Conservation (phyloP, 2,329 filamentous ascomycete genomes). For the Diaporthe sp. region DNA sequence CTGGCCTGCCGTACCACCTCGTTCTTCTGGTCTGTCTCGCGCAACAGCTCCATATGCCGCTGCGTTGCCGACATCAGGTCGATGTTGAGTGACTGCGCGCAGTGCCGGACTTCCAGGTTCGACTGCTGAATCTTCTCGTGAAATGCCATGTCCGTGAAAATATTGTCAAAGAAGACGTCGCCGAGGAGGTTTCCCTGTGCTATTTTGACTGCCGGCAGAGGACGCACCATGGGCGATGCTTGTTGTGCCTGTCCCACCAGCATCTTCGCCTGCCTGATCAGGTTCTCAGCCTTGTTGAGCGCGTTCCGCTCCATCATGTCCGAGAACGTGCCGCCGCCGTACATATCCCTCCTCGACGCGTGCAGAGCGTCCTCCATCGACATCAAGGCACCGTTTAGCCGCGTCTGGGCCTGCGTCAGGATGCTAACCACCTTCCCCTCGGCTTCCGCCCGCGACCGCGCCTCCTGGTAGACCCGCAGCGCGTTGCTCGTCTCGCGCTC, state of each 20-base stretch:
- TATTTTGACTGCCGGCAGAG: conserved; percentile 58
- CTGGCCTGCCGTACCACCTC: conserved; percentile 52
- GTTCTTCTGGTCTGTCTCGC: conserved; percentile 51
- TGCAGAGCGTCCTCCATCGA: conserved; percentile 59
- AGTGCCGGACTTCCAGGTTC: conserved; percentile 53
- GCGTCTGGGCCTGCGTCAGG: conserved; percentile 56
- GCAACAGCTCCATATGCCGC: conserved; percentile 48
- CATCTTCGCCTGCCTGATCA: conserved; percentile 57
- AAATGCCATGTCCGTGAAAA: conserved; percentile 66
- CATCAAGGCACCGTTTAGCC: conserved; percentile 52
- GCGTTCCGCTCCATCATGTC: conserved; percentile 69
- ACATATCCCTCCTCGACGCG: conserved; percentile 61
- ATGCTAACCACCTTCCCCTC: conserved; percentile 58
- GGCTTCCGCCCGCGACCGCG: conserved; percentile 52
- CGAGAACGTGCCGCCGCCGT: conserved; percentile 61
- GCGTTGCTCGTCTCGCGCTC: conserved; percentile 56
- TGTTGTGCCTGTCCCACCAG: conserved; percentile 56
- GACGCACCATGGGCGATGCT: conserved; percentile 54
- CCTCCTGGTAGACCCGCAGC: conserved; percentile 54
- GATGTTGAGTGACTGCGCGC: conserved; percentile 49
- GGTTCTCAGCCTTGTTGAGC: conserved; percentile 62
- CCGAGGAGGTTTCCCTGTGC: conserved; percentile 61
- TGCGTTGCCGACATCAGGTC: conserved; percentile 51
- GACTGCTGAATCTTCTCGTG: conserved; percentile 65
- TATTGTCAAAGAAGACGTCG: conserved; percentile 69